Base-by-base conservation (phyloP, 1,284 basidiomycete species). In the Fomitopsis schrenkii region DNA sequence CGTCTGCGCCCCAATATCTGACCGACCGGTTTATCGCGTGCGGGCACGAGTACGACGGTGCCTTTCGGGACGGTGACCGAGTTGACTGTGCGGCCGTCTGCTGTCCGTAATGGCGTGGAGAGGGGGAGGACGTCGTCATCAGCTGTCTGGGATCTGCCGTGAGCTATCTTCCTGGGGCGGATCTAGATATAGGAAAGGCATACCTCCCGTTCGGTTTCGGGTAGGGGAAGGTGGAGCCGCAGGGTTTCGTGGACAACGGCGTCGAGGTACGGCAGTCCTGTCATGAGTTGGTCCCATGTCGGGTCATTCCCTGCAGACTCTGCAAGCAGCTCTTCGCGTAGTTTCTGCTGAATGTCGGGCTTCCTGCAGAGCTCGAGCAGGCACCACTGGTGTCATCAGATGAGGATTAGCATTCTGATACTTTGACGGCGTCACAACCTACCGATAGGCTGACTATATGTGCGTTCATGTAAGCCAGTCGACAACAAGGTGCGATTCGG, bases 121-220 rank as follows among this genome's bases (percentile, higher is more conserved):
- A 86, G 75, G 0, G 83, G 85, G 28, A 87, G 77, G 2, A 84
- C 67, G 59, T 86, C 83, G 63, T 86, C 82, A 15, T 58, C 40
- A 28, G 57, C 15, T 12, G 35, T 19, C 55, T 45, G 15, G 44
- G 42, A 22, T 1, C 42, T 19, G 15, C 0, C 7, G 19, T 19
- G n/a, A n/a, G 42, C 22, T 22, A 22, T 22, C 22, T 22, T 22
- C 22, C 15, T 22, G 14, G n/a, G 6, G 22, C 15, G 4, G 5
- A n/a, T 19, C 1, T 1, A 14, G 22, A 2, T 10, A 22, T 5
- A 4, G 22, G 42, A n/a, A 22, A 19, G 8, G 10, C n/a, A 3
- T 1, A 45, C 42, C 42, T 19, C 42, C 15, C n/a, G 42, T 15
- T 45, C 42, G 42, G 42, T 45, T 8, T 45, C 42, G 22, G 42